These are phyloP conservation scores for Lentinula sp. DNA, from an alignment of 768 basidiomycete species.

Conservation along the genomic window DNA sequence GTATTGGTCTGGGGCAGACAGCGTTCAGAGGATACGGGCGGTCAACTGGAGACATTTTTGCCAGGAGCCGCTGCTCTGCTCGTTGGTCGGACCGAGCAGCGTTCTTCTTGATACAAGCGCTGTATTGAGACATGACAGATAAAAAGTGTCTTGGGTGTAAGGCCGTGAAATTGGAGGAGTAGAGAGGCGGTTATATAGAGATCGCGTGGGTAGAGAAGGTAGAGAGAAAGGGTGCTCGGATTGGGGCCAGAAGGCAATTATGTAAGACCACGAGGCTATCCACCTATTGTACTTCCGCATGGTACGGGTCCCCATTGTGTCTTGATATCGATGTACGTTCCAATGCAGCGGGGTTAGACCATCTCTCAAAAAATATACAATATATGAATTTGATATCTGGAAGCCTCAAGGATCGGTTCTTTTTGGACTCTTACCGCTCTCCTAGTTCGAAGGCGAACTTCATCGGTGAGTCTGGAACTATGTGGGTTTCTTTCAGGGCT, in stretches of 20 bases:
- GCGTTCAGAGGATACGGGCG: slow-evolving; percentile 9
- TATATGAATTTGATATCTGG: not conserved
- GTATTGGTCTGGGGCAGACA: slow-evolving; percentile 50
- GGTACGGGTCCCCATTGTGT: not conserved
- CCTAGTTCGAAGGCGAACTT: not conserved
- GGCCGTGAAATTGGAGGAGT: not conserved
- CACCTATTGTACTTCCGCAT: not conserved
- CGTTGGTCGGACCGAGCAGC: not conserved
- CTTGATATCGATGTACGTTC: too few relatives aligned
- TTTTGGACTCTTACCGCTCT: not conserved
- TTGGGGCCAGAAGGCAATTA: not conserved
- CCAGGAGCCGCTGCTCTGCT: slow-evolving; percentile 11
- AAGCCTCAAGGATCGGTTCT: not conserved
- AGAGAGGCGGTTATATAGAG: not conserved
- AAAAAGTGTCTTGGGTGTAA: not conserved
- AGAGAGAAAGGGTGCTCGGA: not conserved
- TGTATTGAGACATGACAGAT: not conserved
- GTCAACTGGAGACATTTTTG: slow-evolving; percentile 9
- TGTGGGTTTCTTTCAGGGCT: not conserved
- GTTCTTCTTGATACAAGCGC: not conserved
- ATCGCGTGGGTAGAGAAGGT: not conserved
- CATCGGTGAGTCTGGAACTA: not conserved
- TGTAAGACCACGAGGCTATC: not conserved
- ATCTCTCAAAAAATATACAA: too few relatives aligned
- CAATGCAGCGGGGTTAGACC: too few relatives aligned